Evolutionary conservation across 2,329 filamentous ascomycete genomes (phyloP).

Genomic region (Cyclaneusma minus): DNA sequence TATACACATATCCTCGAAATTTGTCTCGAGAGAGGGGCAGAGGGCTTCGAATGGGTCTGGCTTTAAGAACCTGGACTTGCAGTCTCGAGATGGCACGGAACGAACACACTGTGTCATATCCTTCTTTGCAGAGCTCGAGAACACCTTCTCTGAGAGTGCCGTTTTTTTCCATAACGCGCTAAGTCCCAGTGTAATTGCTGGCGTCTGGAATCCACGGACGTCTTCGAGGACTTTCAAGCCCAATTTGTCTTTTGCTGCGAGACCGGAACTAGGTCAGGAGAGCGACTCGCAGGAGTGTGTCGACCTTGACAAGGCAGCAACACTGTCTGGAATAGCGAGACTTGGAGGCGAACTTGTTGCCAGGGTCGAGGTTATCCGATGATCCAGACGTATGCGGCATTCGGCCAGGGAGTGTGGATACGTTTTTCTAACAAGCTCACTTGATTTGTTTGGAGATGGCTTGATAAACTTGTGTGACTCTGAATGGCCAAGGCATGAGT

Average conservation of each 20-base stretch:
- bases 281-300: slow-evolving; percentile 31
- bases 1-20: slow-evolving; percentile 40
- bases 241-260: slow-evolving; percentile 52
- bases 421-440: not conserved
- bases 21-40: slow-evolving; percentile 16
- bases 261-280: slow-evolving; percentile 28
- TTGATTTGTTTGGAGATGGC: not conserved
- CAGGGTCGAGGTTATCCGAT: slow-evolving; percentile 34
- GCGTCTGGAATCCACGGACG: slow-evolving; percentile 47
- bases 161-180: slow-evolving; percentile 64
- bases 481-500: not conserved
- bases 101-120: slow-evolving; percentile 31
- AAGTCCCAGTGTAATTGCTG: slow-evolving; percentile 41
- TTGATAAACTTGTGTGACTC: no score
- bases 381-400: not conserved
- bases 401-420: not conserved
- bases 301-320: slow-evolving; percentile 48
- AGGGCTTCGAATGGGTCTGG: slow-evolving; percentile 23
- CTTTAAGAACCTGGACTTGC: slow-evolving; percentile 70
- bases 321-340: slow-evolving; percentile 59
- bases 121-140: slow-evolving; percentile 54
- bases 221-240: slow-evolving; percentile 45
- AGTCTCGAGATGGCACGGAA: slow-evolving; percentile 25
- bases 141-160: slow-evolving; percentile 50
- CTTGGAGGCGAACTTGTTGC: slow-evolving; percentile 53